These are phyloP conservation scores for Neocucurbitaria cava DNA, from an alignment of 2,329 filamentous ascomycete species.

Conservation along the genomic window DNA sequence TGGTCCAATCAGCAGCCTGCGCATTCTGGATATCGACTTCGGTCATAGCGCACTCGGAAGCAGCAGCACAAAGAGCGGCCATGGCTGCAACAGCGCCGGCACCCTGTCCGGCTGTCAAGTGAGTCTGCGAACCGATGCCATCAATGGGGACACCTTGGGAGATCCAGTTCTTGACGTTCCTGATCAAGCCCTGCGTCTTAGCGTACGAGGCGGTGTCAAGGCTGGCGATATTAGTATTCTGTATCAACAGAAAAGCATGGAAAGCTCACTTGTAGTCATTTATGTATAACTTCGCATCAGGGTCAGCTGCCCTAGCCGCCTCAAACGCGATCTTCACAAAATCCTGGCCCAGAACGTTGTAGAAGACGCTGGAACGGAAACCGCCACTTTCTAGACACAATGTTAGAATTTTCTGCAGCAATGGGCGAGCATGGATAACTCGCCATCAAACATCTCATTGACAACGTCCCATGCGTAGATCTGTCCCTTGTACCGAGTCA, in stretches of 20 bases:
- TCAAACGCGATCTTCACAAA: constrained; percentile 76
- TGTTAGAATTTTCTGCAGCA: too few species aligned
- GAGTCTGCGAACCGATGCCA: constrained; percentile 59
- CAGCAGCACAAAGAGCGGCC: constrained; percentile 61
- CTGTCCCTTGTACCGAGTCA: constrained; percentile 69
- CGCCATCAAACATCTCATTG: constrained; percentile 70
- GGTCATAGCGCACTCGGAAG: constrained; percentile 68
- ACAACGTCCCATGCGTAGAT: constrained; percentile 69
- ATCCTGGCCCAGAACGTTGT: constrained; percentile 71
- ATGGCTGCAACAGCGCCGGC: constrained; percentile 57
- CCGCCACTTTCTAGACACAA: constrained; percentile 68
- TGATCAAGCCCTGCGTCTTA: constrained; percentile 66
- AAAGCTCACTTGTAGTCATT: constrained; percentile 67
- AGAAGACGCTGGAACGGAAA: constrained; percentile 69
- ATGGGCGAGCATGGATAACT: too few species aligned
- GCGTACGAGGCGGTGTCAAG: constrained; percentile 66
- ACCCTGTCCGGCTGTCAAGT: constrained; percentile 59
- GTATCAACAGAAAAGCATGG: not conserved
- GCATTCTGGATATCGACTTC: constrained; percentile 72
- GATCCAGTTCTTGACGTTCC: constrained; percentile 70
- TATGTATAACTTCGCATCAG: constrained; percentile 74
- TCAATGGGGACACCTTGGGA: constrained; percentile 69
- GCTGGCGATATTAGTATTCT: constrained; percentile 51
- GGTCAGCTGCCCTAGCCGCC: constrained; percentile 71
- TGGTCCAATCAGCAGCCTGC: constrained; percentile 64